Percentiles rank a stretch among this genome's conserved stretches.
Evolutionary conservation across 2,329 filamentous ascomycete genomes (phyloP).

Genomic region (Aspergillus oerlinghausenensis): DNA sequence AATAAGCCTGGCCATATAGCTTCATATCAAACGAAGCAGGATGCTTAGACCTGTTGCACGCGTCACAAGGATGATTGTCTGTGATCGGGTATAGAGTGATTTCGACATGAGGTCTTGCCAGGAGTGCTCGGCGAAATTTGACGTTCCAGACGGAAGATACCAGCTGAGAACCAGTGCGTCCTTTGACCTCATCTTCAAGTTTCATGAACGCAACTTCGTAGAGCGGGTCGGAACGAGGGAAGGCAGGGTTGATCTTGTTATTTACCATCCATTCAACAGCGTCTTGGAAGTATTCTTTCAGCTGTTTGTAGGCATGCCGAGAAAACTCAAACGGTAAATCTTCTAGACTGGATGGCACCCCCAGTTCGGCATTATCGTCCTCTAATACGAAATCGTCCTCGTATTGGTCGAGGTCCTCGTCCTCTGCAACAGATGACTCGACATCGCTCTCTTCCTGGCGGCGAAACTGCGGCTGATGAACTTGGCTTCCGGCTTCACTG

Average conservation of each 20-base stretch:
- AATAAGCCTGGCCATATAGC: constrained; percentile 63
- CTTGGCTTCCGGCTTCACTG: constrained; percentile 11
- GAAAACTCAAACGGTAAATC: constrained; percentile 68
- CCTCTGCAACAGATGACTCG: constrained; percentile 22
- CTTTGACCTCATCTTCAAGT: constrained; percentile 65
- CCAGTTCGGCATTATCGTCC: constrained; percentile 56
- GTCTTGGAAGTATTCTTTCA: constrained; percentile 68
- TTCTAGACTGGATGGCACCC: constrained; percentile 48
- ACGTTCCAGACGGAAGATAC: constrained; percentile 65
- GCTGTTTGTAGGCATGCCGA: constrained; percentile 59
- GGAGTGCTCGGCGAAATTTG: constrained; percentile 62
- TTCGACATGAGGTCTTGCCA: constrained; percentile 60
- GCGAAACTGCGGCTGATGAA: constrained; percentile 15
- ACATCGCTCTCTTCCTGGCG: constrained; percentile 26
- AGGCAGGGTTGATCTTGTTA: constrained; percentile 69
- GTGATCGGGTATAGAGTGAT: constrained; percentile 43
- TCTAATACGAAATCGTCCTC: constrained; percentile 63
- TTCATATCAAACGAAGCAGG: constrained; percentile 61
- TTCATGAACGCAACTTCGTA: constrained; percentile 67
- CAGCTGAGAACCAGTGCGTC: constrained; percentile 66
- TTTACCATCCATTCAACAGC: constrained; percentile 78
- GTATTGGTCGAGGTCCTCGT: constrained; percentile 50
- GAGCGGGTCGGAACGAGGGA: constrained; percentile 57
- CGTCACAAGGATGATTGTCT: constrained; percentile 55
- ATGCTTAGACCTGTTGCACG: constrained; percentile 66